phyloP scores from a whole-genome alignment of 179 eudicot species.

The Carnegiea gigantea region DNA sequence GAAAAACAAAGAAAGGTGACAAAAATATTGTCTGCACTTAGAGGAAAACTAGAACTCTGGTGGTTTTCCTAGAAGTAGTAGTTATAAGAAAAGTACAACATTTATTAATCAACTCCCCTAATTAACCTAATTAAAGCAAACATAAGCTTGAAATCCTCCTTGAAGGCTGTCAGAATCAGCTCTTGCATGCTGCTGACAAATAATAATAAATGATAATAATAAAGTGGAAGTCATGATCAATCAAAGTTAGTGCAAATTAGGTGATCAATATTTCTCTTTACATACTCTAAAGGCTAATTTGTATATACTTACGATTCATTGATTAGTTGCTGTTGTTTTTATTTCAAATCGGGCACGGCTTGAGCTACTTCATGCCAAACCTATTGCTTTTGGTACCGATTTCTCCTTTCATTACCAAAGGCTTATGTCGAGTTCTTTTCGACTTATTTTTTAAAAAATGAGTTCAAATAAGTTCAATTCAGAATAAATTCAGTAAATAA shows the following conservation, averaged over 20 bases:
- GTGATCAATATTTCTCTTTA: constrained; percentile 1
- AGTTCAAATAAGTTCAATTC: too few relatives aligned
- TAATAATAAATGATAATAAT: not conserved
- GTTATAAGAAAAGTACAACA: not conserved
- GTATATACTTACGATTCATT: not conserved
- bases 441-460: too few relatives aligned
- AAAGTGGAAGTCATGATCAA: not conserved
- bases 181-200: constrained; percentile 8
- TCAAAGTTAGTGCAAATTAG: constrained; percentile 8
- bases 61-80: not conserved
- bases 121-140: not conserved
- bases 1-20: not conserved
- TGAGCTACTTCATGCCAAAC: not conserved
- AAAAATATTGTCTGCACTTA: not conserved
- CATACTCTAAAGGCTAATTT: not conserved
- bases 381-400: not conserved
- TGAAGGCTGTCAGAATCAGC: constrained; percentile 5
- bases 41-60: not conserved
- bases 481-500: too few relatives aligned
- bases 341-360: not conserved
- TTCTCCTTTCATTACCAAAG: not conserved
- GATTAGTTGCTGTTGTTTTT: not conserved
- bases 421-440: too few relatives aligned
- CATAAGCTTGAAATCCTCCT: not conserved
- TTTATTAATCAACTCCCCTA: not conserved